Percentiles rank a stretch among this genome's conserved stretches.
Evolutionary conservation across 2,329 filamentous ascomycete species (phyloP).

Genomic region (Phialemonium atrogriseum): DNA sequence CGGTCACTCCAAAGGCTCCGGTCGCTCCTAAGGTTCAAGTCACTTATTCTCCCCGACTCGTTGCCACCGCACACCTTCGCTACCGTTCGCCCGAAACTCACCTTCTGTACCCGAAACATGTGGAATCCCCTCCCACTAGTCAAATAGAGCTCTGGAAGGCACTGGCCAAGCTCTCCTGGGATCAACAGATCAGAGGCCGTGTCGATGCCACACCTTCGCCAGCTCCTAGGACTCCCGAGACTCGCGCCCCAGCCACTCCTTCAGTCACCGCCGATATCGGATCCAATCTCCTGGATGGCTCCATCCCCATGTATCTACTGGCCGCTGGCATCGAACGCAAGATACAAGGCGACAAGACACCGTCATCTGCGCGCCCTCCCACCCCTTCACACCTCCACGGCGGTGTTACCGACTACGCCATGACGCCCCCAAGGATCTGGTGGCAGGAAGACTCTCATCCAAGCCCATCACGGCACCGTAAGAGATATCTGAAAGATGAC

Average conservation of each 20-base stretch:
- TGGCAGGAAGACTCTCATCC: neutral
- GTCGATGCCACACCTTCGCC: neutral
- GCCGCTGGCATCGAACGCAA: neutral
- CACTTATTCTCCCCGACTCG: neutral
- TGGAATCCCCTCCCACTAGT: neutral
- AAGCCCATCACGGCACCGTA: neutral
- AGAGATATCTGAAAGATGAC: neutral
- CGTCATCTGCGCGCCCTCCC: neutral
- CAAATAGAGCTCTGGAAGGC: neutral
- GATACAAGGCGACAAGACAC: neutral
- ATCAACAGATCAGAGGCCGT: slow-evolving; percentile 1
- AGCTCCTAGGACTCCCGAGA: neutral
- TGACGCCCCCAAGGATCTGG: neutral
- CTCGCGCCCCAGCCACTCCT: neutral
- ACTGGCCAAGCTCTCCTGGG: neutral
- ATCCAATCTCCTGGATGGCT: neutral
- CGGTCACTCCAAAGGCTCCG: neutral
- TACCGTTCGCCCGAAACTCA: neutral
- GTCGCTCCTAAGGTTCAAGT: neutral
- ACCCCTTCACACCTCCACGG: neutral
- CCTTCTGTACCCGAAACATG: neutral
- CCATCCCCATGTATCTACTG: neutral
- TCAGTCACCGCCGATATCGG: neutral
- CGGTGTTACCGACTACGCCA: neutral
- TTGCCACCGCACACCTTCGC: neutral